Conservation (phyloP, 129 eudicot species). For the Rutidosis leptorrhynchoides region DNA sequence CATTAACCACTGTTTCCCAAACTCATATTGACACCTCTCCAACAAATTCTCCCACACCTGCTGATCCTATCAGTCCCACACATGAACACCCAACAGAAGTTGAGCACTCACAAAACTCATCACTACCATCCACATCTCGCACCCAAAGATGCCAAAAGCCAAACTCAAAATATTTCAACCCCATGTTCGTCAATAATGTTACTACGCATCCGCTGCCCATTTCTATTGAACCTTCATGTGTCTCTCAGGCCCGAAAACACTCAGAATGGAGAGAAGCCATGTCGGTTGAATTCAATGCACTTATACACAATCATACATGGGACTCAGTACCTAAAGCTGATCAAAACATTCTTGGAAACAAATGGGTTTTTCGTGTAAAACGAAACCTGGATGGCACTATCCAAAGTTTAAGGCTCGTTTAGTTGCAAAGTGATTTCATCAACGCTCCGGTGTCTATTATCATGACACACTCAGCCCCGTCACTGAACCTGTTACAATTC, state of each 20-base stretch:
- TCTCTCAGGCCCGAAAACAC: neutral
- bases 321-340: neutral
- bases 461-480: conserved; percentile 12
- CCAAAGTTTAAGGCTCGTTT: too few relatives aligned
- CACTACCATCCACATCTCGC: too few relatives aligned
- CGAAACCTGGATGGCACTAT: too few relatives aligned
- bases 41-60: too few relatives aligned
- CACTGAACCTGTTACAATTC: neutral
- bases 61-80: too few relatives aligned
- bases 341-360: too few relatives aligned
- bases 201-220: neutral
- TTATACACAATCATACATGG: neutral
- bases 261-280: neutral
- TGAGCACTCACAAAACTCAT: too few relatives aligned
- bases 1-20: too few relatives aligned
- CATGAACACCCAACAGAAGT: too few relatives aligned
- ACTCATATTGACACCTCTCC: too few relatives aligned
- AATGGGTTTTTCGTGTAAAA: too few relatives aligned
- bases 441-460: conserved; percentile 11
- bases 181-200: neutral
- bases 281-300: neutral
- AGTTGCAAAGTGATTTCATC: too few relatives aligned
- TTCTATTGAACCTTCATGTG: neutral
- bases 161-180: neutral
- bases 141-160: neutral